These are phyloP conservation scores for Xylaria sp. DNA, from an alignment of 2,329 filamentous ascomycete genomes.

Conservation along the genomic window DNA sequence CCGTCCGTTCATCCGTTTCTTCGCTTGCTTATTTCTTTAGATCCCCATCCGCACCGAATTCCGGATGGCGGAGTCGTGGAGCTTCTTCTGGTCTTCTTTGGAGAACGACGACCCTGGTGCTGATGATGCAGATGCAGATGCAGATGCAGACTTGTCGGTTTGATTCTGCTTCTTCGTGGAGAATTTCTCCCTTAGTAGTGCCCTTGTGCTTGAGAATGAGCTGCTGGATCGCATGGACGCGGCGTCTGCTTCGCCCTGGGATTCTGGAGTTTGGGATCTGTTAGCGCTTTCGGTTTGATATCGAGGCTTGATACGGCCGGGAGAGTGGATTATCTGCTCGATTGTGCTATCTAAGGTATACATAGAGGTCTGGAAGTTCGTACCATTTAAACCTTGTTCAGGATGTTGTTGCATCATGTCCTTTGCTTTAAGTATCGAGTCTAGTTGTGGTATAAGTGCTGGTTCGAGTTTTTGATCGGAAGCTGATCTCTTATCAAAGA, in stretches of 20 bases:
- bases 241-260: conserved; percentile 27
- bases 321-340: not conserved
- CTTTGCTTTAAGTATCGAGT: not conserved
- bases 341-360: not conserved
- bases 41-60: conserved; percentile 12
- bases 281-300: not conserved
- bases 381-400: not conserved
- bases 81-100: not conserved
- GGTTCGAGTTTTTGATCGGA: not conserved
- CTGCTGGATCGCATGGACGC: conserved; percentile 38
- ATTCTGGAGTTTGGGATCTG: not conserved
- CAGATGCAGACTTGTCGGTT: not conserved
- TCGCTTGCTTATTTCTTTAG: not conserved
- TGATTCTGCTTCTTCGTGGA: conserved; percentile 1
- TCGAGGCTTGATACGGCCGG: not conserved
- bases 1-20: not conserved
- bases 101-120: not conserved
- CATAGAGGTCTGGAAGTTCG: not conserved
- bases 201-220: conserved; percentile 37
- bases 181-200: conserved; percentile 36
- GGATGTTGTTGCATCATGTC: not conserved
- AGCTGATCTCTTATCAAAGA: not conserved
- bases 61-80: not conserved
- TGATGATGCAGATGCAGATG: not conserved
- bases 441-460: not conserved